Evolutionary conservation across 495 filamentous ascomycete species (phyloP).

Genomic region (Neurospora discreta): DNA sequence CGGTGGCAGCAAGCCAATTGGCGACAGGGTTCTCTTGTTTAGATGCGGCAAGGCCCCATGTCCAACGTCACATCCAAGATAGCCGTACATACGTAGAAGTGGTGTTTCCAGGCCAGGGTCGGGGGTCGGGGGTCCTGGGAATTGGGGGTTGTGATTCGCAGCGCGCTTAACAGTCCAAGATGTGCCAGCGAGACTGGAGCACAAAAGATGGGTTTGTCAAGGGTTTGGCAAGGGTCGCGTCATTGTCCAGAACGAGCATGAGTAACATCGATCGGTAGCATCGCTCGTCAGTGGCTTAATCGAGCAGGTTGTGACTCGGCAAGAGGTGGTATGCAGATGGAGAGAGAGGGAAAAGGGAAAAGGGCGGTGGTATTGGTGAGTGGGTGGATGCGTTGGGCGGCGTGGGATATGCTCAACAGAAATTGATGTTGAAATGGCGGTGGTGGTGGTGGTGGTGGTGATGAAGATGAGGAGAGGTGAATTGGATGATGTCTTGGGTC

Average conservation of each 20-base stretch:
- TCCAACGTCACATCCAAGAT: slow-evolving; percentile 1
- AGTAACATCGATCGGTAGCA: not conserved
- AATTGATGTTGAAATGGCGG: not conserved
- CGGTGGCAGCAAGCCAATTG: not conserved
- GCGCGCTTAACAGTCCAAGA: not conserved
- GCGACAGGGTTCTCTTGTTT: not conserved
- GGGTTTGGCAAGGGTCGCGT: not conserved
- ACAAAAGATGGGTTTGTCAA: not conserved
- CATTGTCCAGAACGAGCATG: not conserved
- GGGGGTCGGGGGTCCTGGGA: not conserved
- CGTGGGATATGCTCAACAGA: not conserved
- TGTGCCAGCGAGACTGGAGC: not conserved
- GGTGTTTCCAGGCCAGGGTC: not conserved
- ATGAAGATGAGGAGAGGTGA: not conserved
- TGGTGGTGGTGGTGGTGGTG: not conserved
- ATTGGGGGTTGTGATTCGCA: not conserved
- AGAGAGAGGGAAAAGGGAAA: not conserved
- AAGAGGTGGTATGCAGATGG: not conserved
- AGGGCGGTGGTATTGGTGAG: not conserved
- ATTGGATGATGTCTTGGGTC: not conserved
- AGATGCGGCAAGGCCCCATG: slow-evolving; percentile 1
- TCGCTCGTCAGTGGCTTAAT: not conserved
- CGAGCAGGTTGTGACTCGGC: not conserved
- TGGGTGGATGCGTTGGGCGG: not conserved
- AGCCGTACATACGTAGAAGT: not conserved